Evolutionary conservation across 2,329 filamentous ascomycete genomes (phyloP), one percentile per base, ranked within the genome.

Genomic region (Alternaria viburni): DNA sequence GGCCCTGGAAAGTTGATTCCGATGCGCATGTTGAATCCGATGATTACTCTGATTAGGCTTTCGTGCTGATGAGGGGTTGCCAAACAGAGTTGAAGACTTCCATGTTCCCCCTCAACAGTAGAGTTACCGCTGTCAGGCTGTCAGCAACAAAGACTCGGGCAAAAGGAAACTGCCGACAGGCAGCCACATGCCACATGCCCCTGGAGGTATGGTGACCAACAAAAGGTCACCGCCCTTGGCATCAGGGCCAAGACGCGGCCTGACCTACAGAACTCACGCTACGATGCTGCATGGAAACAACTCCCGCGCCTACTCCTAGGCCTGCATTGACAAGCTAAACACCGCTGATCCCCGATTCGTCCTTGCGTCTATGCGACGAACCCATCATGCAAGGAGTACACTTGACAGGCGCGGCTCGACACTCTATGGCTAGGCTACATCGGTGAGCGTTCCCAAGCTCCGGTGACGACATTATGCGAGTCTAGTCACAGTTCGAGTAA

Each of bases 401-500:
- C 51, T 44, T 30, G 52, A 45, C 52, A 55, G 52, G 44, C 17
- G 41, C 54, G 54, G 54, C 54, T 56, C 41, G 25, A 26, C 36
- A 25, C 32, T 21, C n/a, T 21, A n/a, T 52, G 17, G n/a, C 52
- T 45, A 55, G 23, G 23, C 36, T 28, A 45, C 41, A 47, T 56
- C 11, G 54, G 54, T 56, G 28, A 46, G 43, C 54, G 49, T 36
- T 36, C 28, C 43, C 43, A 45, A 46, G 41, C 44, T 28, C 11
- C 13, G 57, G 46, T 65, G 63, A 65, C 63, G 63, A 65, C 56
- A 65, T 65, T 54, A 65, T 65, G 63, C 56, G 41, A 49, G 46
- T 17, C 49, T 57, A 60, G 21, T 55, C 43, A 47, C 46, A 36
- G 19, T 36, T 47, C 13, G 44, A 49, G 21, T 28, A 44, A 41